Evolutionary conservation across 176 grass and related monocot species (phyloP).

Genomic region (Carex scoparia): DNA sequence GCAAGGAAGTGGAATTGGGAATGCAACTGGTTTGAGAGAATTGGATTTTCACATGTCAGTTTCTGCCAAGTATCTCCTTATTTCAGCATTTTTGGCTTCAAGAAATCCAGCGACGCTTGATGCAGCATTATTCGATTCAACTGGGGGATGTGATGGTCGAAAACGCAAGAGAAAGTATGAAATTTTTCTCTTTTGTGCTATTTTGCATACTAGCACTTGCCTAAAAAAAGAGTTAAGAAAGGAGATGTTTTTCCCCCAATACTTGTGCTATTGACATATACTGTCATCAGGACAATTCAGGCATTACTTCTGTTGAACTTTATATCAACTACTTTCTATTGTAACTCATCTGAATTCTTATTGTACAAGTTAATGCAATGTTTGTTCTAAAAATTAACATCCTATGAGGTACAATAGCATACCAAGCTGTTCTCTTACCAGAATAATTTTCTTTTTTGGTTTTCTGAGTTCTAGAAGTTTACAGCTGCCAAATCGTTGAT

Average conservation of each 20-base stretch:
- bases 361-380: neutral
- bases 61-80: slow-evolving; percentile 74
- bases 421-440: neutral
- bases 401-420: neutral
- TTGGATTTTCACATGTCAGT: slow-evolving; percentile 92
- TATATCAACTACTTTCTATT: neutral
- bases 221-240: neutral
- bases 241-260: neutral
- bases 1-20: slow-evolving; percentile 32
- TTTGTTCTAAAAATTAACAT: neutral
- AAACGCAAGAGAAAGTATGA: slow-evolving; percentile 84
- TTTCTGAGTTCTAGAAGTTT: neutral
- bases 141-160: slow-evolving; percentile 51
- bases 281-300: neutral
- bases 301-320: neutral
- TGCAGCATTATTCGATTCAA: slow-evolving; percentile 88
- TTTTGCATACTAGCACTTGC: neutral
- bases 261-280: neutral
- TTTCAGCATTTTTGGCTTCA: slow-evolving; percentile 87
- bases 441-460: neutral
- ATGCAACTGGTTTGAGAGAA: slow-evolving; percentile 30
- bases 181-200: neutral
- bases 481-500: neutral
- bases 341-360: neutral
- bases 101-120: slow-evolving; percentile 87